Percentiles rank a stretch among this genome's conserved stretches.
phyloP scores from a whole-genome alignment of 108 stramenopile species.

The Fragilariopsis cylindrus region DNA sequence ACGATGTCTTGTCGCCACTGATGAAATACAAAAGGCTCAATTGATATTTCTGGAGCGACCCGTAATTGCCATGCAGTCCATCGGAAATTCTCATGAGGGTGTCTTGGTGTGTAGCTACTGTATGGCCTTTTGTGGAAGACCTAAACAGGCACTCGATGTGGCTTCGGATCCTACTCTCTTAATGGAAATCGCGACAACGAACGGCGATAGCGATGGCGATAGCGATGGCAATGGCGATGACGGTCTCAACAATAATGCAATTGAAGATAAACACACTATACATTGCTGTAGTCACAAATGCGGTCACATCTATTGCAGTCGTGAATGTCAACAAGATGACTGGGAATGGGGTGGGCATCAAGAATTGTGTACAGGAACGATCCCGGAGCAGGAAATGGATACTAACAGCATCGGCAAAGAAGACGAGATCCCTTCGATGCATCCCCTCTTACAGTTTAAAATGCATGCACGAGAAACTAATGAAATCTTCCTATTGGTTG shows the following conservation, averaged over 20 bases:
- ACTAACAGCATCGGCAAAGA: background rate
- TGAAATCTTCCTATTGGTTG: conserved; percentile 67
- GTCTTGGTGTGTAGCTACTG: conserved; percentile 54
- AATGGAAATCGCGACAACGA: conserved; percentile 16
- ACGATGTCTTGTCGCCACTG: conserved; percentile 47
- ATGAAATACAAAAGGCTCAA: conserved; percentile 29
- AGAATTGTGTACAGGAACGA: conserved; percentile 54
- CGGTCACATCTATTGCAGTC: conserved; percentile 54
- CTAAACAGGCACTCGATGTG: conserved; percentile 30
- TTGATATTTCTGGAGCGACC: conserved; percentile 61
- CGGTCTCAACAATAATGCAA: background rate
- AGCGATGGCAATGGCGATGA: background rate
- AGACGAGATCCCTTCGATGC: conserved; percentile 1
- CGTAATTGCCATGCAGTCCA: conserved; percentile 46
- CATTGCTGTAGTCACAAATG: conserved; percentile 56
- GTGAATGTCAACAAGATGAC: conserved; percentile 55
- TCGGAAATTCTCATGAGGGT: conserved; percentile 47
- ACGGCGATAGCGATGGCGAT: background rate
- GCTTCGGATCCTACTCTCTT: conserved; percentile 28
- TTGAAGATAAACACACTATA: conserved; percentile 17
- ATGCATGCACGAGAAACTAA: conserved; percentile 51
- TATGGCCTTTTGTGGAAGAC: conserved; percentile 54
- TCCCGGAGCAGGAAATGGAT: conserved; percentile 19
- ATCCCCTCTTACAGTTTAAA: conserved; percentile 60
- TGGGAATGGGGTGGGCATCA: conserved; percentile 49